A percentile compares a stretch with the other conserved stretches of the same genome.
phyloP scores from a whole-genome alignment of 2,329 filamentous ascomycete species.

The Aureobasidium uvarum region DNA sequence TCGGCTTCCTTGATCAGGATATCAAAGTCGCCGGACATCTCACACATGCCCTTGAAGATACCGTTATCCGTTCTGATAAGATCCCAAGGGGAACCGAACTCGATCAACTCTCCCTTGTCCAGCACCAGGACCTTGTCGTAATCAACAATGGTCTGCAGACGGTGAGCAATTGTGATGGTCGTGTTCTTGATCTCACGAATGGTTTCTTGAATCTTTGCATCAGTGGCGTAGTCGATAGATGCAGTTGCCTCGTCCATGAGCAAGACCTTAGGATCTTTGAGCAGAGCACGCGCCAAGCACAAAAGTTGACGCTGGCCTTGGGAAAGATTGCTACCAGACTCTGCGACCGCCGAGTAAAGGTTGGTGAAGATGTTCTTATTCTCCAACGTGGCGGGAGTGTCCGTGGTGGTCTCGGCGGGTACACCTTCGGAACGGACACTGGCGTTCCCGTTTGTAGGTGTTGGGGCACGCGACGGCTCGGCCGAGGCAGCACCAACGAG shows the following conservation, averaged over 20 bases:
- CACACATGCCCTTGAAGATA: slow-evolving; percentile 65
- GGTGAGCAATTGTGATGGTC: slow-evolving; percentile 94
- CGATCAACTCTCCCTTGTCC: slow-evolving; percentile 81
- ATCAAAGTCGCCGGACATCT: slow-evolving; percentile 64
- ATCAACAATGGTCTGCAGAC: slow-evolving; percentile 93
- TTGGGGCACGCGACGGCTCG: slow-evolving; percentile 38
- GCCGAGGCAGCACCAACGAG: slow-evolving; percentile 63
- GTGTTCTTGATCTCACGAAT: slow-evolving; percentile 90
- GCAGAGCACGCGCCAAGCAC: slow-evolving; percentile 86
- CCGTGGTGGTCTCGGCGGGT: slow-evolving; percentile 29
- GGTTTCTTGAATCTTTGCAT: slow-evolving; percentile 93
- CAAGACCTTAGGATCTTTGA: slow-evolving; percentile 88
- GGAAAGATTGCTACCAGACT: slow-evolving; percentile 91
- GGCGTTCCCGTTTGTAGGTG: slow-evolving; percentile 32
- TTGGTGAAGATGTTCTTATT: slow-evolving; percentile 97
- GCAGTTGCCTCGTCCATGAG: slow-evolving; percentile 99
- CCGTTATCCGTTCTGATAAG: slow-evolving; percentile 70
- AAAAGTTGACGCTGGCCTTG: slow-evolving; percentile 94
- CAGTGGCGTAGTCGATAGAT: slow-evolving; percentile 94
- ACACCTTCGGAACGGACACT: slow-evolving; percentile 11
- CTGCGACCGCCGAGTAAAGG: slow-evolving; percentile 75
- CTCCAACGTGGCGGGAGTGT: slow-evolving; percentile 51
- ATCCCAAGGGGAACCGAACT: slow-evolving; percentile 87
- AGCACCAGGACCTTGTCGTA: slow-evolving; percentile 97
- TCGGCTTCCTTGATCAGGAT: slow-evolving; percentile 56